phyloP scores from a whole-genome alignment of 805 yeast genomes.

The Nakazawaea peltata region DNA sequence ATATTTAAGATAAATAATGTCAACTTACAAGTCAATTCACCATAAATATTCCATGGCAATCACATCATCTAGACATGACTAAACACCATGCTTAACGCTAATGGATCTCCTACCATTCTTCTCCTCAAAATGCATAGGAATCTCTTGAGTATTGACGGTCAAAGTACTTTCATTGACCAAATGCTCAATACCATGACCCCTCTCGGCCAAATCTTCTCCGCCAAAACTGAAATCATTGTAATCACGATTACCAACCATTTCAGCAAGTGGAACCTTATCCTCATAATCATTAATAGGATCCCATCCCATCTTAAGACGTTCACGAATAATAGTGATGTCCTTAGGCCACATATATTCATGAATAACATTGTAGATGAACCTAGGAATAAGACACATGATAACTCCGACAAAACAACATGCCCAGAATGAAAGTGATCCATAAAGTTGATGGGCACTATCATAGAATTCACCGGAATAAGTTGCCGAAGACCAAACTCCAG shows the following conservation, averaged over 20 bases:
- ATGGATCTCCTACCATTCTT: slow-evolving; percentile 12
- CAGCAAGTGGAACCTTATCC: slow-evolving; percentile 7
- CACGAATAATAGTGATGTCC: slow-evolving; percentile 69
- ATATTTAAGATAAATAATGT: background rate
- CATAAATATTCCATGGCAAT: too few relatives aligned
- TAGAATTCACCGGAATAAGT: slow-evolving; percentile 50
- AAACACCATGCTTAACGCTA: background rate
- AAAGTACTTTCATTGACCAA: slow-evolving; percentile 13
- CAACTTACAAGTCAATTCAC: too few relatives aligned
- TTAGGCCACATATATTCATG: slow-evolving; percentile 48
- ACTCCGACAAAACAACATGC: slow-evolving; percentile 49
- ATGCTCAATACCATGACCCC: background rate
- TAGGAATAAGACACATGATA: slow-evolving; percentile 52
- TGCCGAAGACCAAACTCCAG: slow-evolving; percentile 66
- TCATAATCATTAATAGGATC: slow-evolving; percentile 8
- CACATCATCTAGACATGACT: too few relatives aligned
- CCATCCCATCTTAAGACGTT: slow-evolving; percentile 52
- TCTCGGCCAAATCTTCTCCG: slow-evolving; percentile 7
- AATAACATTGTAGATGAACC: slow-evolving; percentile 52
- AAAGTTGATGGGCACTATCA: slow-evolving; percentile 53
- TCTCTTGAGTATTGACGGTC: slow-evolving; percentile 29
- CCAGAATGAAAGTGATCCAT: slow-evolving; percentile 63
- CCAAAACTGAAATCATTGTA: slow-evolving; percentile 10
- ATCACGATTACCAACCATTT: slow-evolving; percentile 8
- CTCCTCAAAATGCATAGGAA: slow-evolving; percentile 23